Base-by-base conservation (phyloP, 768 basidiomycete species). In the Xerocomellus intermedius region DNA sequence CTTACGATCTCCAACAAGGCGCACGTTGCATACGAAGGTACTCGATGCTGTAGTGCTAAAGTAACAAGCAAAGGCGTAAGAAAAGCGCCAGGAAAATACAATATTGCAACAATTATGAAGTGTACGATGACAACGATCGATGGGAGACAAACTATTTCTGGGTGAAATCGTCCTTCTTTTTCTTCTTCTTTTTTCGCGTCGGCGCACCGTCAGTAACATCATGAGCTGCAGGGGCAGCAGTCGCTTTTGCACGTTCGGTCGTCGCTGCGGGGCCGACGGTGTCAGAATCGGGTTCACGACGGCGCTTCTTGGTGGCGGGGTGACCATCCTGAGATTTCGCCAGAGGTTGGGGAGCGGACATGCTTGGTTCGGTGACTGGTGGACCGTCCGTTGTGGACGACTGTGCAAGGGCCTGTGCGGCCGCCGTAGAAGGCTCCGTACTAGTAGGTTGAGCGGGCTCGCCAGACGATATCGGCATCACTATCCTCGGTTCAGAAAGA, bases 401-500 rank as follows among this genome's bases (percentile, higher is more conserved):
- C 28, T 8, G 45, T 3, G 42, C n/a, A 9, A 1, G 17, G 3
- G 33, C 8, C 10, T 41, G 35, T 35, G 26, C 16, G 8, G n/a
- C 36, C 14, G 4, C 32, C 6, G 21, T 24, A n/a, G 37, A 26
- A 17, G 45, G 9, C 8, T 26, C 52, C 10, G 42, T 36, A 7
- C 22, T 22, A 9, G 35, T 30, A 0, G 28, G 9, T 30, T 46
- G 52, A 36, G 22, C 10, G 2, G 39, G 41, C 38, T 58, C 51
- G 19, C 5, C 32, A 16, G 46, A 32, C 8, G 52, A 26, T 38
- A 49, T 39, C 3, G 86, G 85, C 2, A 90, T 68, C 12, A 92
- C 77, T 10, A 91, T 67, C 44, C 68, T 81, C 0, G 91, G 89
- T 64, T 89, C 87, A 4, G 90, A 91, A 21, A 93, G 73, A 1